Base-by-base conservation (phyloP, 306 rosid genomes). In the Prunus padus region DNA sequence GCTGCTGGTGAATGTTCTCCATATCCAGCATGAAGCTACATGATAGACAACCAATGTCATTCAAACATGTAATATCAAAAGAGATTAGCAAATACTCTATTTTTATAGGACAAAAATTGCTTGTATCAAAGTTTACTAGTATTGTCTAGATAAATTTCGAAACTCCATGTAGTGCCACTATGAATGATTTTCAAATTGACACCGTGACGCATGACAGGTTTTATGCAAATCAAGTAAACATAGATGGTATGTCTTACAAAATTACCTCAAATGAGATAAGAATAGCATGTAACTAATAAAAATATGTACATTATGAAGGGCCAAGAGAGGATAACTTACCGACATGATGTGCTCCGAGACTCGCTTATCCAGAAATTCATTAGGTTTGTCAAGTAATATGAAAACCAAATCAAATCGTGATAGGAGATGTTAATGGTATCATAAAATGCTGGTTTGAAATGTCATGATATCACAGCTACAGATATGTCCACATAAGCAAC, bases 331-430 rank as follows among this genome's bases (percentile, higher is more conserved):
- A 73, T 63, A 68, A 89, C 97, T 92, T 86, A 95, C 98, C 10
- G 97, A 88, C 97, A 95, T 92, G 76, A 95, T 92, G 88, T 95
- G 98, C 80, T 95, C 97, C 0, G 97, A 95, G 66, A 95, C 86
- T 86, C 84, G 92, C 84, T 92, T 95, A 85, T 95, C 98, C 82
- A 89, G 75, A 84, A 92, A 85, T 84, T 92, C 98, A 84, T 92
- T 93, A 22, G 97, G 98, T 82, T 95, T 90, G 84, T 95, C 98
- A 72, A 95, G 96, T 87, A 95, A 82, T 81, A 95, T 95, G 84
- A 95, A 95, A 80, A 95, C 90, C 81, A 92, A 83, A 83, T 95
- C 98, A 86, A 95, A 92, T 71, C 96, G 89, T 31, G 98, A 92
- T 75, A 95, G 89, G 68, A 92, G 91, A 45, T 22, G 26, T 54